phyloP scores from a whole-genome alignment of 2,329 filamentous ascomycete species.

The Xylaria sp. region DNA sequence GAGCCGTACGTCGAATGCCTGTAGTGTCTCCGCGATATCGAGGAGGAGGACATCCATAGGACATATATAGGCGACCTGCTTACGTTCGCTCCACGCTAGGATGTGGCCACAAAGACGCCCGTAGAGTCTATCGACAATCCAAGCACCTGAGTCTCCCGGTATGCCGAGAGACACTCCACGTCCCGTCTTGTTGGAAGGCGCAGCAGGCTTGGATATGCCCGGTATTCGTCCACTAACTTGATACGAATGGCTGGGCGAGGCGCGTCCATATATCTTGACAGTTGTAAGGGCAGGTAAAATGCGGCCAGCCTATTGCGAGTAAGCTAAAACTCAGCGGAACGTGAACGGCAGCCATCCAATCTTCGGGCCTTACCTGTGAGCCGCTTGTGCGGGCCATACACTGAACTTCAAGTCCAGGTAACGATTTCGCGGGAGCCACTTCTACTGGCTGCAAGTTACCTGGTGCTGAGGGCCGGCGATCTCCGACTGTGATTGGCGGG shows the following conservation, averaged over 20 bases:
- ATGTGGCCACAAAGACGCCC: slow-evolving; percentile 88
- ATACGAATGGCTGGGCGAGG: slow-evolving; percentile 76
- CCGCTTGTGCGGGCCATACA: slow-evolving; percentile 89
- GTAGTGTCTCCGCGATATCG: slow-evolving; percentile 81
- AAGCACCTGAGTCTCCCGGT: slow-evolving; percentile 90
- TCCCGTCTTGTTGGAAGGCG: slow-evolving; percentile 25
- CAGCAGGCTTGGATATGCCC: slow-evolving; percentile 29
- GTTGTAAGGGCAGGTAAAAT: slow-evolving; percentile 80
- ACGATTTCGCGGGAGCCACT: slow-evolving; percentile 62
- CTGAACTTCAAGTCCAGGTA: slow-evolving; percentile 81
- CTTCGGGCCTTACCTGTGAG: slow-evolving; percentile 51
- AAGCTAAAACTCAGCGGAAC: background rate
- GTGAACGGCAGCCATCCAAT: background rate
- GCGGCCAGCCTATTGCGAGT: slow-evolving; percentile 62
- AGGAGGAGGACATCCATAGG: slow-evolving; percentile 90
- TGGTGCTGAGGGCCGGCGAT: slow-evolving; percentile 38
- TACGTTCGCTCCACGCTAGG: slow-evolving; percentile 82
- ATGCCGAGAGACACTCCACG: slow-evolving; percentile 59
- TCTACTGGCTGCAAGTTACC: slow-evolving; percentile 57
- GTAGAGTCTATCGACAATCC: slow-evolving; percentile 82
- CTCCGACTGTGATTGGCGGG: slow-evolving; percentile 45
- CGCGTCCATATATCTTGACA: slow-evolving; percentile 85
- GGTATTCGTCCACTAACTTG: slow-evolving; percentile 55
- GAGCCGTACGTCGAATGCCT: slow-evolving; percentile 71
- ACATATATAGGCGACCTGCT: slow-evolving; percentile 86